These are phyloP conservation scores for Suillus brevipes DNA, from an alignment of 768 basidiomycete species.

Conservation along the genomic window DNA sequence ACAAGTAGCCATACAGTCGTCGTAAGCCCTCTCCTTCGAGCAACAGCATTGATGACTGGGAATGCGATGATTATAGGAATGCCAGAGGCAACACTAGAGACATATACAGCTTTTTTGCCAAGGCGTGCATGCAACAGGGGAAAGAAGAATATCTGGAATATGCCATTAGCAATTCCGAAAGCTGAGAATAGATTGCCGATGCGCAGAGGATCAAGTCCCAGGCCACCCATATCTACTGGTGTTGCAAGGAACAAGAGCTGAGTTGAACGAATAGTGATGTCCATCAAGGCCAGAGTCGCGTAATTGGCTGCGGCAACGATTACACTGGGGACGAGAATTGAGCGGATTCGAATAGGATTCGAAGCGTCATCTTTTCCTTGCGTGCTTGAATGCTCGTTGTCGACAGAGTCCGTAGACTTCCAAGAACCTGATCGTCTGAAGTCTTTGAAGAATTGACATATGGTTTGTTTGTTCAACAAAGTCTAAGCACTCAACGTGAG, in stretches of 20 bases:
- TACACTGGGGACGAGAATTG: background rate
- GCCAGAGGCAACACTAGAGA: conserved; percentile 28
- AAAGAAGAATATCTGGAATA: conserved; percentile 34
- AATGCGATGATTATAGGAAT: conserved; percentile 32
- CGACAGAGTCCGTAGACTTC: too few species aligned
- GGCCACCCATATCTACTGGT: conserved; percentile 34
- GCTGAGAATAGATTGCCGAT: conserved; percentile 39
- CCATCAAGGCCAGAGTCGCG: conserved; percentile 16
- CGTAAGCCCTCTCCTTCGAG: conserved; percentile 20
- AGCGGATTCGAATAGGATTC: too few species aligned
- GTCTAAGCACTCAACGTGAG: too few species aligned
- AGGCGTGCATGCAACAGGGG: conserved; percentile 27
- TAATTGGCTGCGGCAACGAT: background rate
- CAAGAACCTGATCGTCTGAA: too few species aligned
- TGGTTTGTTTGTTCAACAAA: too few species aligned
- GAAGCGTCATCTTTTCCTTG: too few species aligned
- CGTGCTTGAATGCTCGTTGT: too few species aligned
- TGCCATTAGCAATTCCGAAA: conserved; percentile 32
- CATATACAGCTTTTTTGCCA: conserved; percentile 33
- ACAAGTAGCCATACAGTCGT: conserved; percentile 31
- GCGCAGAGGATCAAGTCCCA: conserved; percentile 35
- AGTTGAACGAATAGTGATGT: conserved; percentile 35
- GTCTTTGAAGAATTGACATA: too few species aligned
- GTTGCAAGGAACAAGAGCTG: conserved; percentile 41
- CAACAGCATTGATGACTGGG: conserved; percentile 30